phyloP scores from a whole-genome alignment of 2,329 filamentous ascomycete genomes.

The Metarhizium anisopliae region DNA sequence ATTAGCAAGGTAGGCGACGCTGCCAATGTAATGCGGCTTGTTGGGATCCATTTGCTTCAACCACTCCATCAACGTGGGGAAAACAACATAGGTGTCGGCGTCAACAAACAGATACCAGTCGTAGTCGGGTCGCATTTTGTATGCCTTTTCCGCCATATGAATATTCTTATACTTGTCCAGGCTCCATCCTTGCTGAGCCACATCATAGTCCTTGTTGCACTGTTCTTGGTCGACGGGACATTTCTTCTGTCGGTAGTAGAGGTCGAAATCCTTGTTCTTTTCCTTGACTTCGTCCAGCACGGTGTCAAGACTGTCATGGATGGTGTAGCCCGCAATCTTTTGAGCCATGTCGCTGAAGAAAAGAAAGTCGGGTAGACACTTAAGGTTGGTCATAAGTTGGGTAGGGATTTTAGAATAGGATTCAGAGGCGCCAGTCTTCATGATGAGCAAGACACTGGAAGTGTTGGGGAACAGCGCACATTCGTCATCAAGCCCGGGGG shows the following conservation, averaged over 20 bases:
- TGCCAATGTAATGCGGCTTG: slow-evolving; percentile 41
- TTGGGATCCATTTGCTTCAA: slow-evolving; percentile 32
- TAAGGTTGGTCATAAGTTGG: slow-evolving; percentile 43
- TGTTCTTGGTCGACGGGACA: slow-evolving; percentile 36
- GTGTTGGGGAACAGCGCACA: slow-evolving; percentile 34
- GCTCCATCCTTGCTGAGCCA: slow-evolving; percentile 33
- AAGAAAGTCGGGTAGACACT: slow-evolving; percentile 40
- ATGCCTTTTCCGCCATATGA: slow-evolving; percentile 48
- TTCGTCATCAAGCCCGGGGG: slow-evolving; percentile 15
- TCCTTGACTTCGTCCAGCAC: slow-evolving; percentile 33
- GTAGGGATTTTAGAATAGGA: slow-evolving; percentile 41
- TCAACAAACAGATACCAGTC: slow-evolving; percentile 55
- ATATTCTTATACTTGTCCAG: slow-evolving; percentile 56
- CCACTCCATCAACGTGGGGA: slow-evolving; percentile 42
- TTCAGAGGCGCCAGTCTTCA: slow-evolving; percentile 51
- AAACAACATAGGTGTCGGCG: slow-evolving; percentile 48
- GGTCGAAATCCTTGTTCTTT: slow-evolving; percentile 40
- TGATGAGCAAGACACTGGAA: slow-evolving; percentile 38
- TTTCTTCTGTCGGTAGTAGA: slow-evolving; percentile 35
- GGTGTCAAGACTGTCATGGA: slow-evolving; percentile 37
- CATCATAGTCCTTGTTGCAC: slow-evolving; percentile 26
- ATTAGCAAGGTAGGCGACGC: slow-evolving; percentile 31
- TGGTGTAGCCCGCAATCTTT: slow-evolving; percentile 32
- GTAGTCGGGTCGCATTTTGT: slow-evolving; percentile 36
- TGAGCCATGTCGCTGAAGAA: slow-evolving; percentile 51